These are phyloP conservation scores for Hirschioporus abietinus DNA, from an alignment of 768 basidiomycete species.

Conservation along the genomic window DNA sequence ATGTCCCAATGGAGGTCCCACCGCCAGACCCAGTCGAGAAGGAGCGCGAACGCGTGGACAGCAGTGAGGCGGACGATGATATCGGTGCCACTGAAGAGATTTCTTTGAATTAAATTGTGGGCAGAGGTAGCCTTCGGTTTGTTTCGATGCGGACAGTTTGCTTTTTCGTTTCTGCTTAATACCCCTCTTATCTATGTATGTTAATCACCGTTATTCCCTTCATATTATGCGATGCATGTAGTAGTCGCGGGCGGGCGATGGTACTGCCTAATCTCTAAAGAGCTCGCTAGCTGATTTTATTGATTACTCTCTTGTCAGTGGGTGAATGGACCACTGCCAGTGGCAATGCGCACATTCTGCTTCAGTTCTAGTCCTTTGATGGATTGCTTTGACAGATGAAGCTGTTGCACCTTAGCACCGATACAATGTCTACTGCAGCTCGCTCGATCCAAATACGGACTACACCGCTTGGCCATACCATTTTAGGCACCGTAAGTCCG, in stretches of 20 bases:
- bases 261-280: background rate
- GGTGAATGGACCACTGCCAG: no score
- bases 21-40: constrained; percentile 78
- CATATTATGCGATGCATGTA: background rate
- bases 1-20: constrained; percentile 57
- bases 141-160: background rate
- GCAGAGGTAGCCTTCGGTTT: background rate
- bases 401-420: no score
- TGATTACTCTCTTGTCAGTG: background rate
- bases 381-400: no score
- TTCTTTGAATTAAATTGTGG: constrained; percentile 15
- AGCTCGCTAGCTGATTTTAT: background rate
- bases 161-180: background rate
- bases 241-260: background rate
- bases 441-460: no score
- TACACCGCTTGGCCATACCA: no score
- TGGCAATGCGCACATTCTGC: no score
- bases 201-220: background rate
- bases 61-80: constrained; percentile 34
- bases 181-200: background rate
- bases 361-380: no score
- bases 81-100: constrained; percentile 78
- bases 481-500: no score
- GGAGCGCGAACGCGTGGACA: constrained; percentile 38
- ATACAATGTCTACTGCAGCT: no score